Evolutionary conservation across 2,329 filamentous ascomycete species (phyloP), one percentile per base, ranked within the genome.

Genomic region (Ceratocystis lukuohia): DNA sequence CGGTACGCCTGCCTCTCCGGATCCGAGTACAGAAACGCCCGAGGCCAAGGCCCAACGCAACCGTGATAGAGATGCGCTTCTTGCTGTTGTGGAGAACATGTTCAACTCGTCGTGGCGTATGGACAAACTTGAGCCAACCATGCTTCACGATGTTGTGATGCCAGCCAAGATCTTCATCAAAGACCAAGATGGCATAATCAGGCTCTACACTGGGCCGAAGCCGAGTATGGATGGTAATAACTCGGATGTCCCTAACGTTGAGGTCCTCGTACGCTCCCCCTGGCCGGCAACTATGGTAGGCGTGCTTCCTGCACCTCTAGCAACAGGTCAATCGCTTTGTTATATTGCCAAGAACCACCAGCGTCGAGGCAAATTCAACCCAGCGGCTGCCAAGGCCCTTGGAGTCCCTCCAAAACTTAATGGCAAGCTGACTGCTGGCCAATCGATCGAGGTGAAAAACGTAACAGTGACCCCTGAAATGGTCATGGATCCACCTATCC

Each of bases 271-370:
- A 4, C 83, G 89, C 15, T 82, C 83, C 70, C 89, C 90, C 1
- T 96, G 91, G 91, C 90, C 90, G 10, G 88, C 84, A 17, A 84
- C 88, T 3, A 75, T 80, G 66, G 77, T 91, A 10, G 73, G 81
- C 17, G 76, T 74, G 15, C 80, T 97, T 1, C 94, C 94, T 0
- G 79, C 79, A 0, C 89, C 89, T 0, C 76, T 79, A 22, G 87
- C 86, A 4, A 84, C 84, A 0, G 78, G 79, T 33, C 84, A 86
- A 61, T 86, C 90, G 5, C 78, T 96, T 70, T 96, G 88, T 67
- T 99, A 99, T 75, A 87, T 99, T 67, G 82, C 96, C 72, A 89
- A 90, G 70, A 85, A 84, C 65, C 84, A 91, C 69, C 80, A 86
- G 46, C 82, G 88, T 65, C 84, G 94, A 65, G 94, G 94, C 64